Evolutionary conservation across 179 eudicot genomes (phyloP).

Genomic region (Beta lomatogona): DNA sequence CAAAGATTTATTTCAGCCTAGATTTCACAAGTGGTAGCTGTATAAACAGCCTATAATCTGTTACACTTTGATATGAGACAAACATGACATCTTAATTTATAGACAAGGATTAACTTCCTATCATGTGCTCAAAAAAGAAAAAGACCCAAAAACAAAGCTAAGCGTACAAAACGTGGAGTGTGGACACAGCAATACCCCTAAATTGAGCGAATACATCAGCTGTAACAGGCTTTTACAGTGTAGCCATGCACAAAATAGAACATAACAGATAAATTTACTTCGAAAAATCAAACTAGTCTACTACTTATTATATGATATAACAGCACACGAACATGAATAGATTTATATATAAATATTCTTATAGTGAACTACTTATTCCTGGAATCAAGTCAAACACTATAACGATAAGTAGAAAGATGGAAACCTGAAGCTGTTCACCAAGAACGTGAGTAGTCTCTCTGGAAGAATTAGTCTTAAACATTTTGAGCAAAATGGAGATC

Average conservation of each 20-base stretch:
- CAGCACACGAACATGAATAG: not conserved
- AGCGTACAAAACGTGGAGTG: no score
- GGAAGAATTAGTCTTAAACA: slow-evolving; percentile 50
- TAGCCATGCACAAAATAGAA: not conserved
- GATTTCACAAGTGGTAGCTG: not conserved
- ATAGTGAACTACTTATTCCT: not conserved
- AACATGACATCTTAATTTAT: not conserved
- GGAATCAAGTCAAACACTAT: slow-evolving; percentile 9
- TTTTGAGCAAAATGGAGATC: slow-evolving; percentile 64
- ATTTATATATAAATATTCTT: not conserved
- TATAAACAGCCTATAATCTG: not conserved
- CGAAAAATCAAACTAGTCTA: no score
- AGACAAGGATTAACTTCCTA: not conserved
- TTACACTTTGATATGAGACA: not conserved
- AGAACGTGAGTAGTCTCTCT: slow-evolving; percentile 62
- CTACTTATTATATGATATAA: not conserved
- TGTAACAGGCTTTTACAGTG: not conserved
- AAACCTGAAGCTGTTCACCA: slow-evolving; percentile 95
- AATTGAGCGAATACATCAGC: not conserved
- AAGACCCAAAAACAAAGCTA: no score
- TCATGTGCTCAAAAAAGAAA: no score
- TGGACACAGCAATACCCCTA: not conserved
- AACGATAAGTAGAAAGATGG: slow-evolving; percentile 5
- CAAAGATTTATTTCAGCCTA: not conserved
- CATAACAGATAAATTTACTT: not conserved